Evolutionary conservation across 768 basidiomycete genomes (phyloP).

Genomic region (Mycena kentingensis): DNA sequence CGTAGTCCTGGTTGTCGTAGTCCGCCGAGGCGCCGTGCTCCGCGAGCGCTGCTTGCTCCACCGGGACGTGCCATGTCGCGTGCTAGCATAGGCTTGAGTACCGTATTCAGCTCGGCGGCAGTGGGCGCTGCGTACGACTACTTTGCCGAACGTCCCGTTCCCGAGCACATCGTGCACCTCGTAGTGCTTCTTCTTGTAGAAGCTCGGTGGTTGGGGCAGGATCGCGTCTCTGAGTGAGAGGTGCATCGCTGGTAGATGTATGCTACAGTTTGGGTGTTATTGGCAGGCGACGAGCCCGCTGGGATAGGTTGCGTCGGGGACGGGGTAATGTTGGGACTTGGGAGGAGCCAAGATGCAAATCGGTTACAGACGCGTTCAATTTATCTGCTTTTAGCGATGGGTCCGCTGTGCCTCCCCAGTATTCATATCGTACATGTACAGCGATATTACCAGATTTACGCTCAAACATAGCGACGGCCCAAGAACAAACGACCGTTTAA

Average conservation of each 20-base stretch:
- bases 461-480: too few relatives aligned
- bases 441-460: too few relatives aligned
- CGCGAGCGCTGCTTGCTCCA: constrained; percentile 56
- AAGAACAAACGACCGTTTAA: too few relatives aligned
- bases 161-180: constrained; percentile 75
- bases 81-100: constrained; percentile 39
- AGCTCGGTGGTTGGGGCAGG: constrained; percentile 83
- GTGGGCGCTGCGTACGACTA: constrained; percentile 55
- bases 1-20: constrained; percentile 20
- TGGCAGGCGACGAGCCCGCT: constrained; percentile 42
- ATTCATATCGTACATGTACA: too few relatives aligned
- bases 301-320: too few relatives aligned
- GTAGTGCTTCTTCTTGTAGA: constrained; percentile 82
- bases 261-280: constrained; percentile 40
- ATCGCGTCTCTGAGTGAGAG: constrained; percentile 56
- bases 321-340: too few relatives aligned
- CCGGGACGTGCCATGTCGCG: constrained; percentile 78
- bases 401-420: too few relatives aligned
- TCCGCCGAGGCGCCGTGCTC: constrained; percentile 56
- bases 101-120: neutral
- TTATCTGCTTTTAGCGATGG: too few relatives aligned
- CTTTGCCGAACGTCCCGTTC: constrained; percentile 88
- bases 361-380: too few relatives aligned
- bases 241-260: constrained; percentile 38
- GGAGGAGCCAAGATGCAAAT: too few relatives aligned